Evolutionary conservation across 352 stramenopile genomes (phyloP), one percentile per base, ranked within the genome.

Genomic region (Globisporangium parvum): DNA sequence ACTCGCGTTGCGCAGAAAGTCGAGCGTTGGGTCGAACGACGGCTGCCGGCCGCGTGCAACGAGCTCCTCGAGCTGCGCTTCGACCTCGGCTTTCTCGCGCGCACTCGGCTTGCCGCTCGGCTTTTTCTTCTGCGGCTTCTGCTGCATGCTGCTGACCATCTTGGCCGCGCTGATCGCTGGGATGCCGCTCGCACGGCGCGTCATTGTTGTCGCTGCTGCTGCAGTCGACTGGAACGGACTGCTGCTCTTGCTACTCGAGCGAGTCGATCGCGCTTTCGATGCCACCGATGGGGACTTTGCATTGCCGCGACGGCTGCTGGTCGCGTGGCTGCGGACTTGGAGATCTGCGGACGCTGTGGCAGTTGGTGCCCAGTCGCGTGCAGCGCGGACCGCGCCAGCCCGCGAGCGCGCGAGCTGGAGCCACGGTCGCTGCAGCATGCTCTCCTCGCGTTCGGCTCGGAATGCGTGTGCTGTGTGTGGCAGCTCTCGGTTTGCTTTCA

Each of bases 1-100:
- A 17, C 59, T 63, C 3, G 68, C 75, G 28, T 71, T 65, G 47
- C 73, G 69, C 21, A 87, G 45, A 46, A 79, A 88, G 57, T 87
- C 71, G 23, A 66, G 57, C 31, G 67, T 68, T 3, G 66, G 67
- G 46, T 80, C 65, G 46, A 79, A 82, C 49, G 56, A 42, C 4
- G 56, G 50, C 37, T 64, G 54, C 20, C 69, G 67, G n/a, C 62
- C 60, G 33, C 71, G 67, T 8, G 75, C 55, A 11, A 78, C 12
- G 10, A 87, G 56, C 26, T 63, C 58, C 21, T 84, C 64, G 6
- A 91, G 28, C 52, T 87, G 66, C 47, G 48, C 54, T 5, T 53
- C 40, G 18, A 53, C 39, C 23, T 62, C 48, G 8, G 53, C 49
- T 44, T 65, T 62, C 28, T 65, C 53, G 12, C 59, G 59, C 23